Base-by-base conservation (phyloP, 192 early-diverging fungal genomes). In the Rhizophagus sp. region DNA sequence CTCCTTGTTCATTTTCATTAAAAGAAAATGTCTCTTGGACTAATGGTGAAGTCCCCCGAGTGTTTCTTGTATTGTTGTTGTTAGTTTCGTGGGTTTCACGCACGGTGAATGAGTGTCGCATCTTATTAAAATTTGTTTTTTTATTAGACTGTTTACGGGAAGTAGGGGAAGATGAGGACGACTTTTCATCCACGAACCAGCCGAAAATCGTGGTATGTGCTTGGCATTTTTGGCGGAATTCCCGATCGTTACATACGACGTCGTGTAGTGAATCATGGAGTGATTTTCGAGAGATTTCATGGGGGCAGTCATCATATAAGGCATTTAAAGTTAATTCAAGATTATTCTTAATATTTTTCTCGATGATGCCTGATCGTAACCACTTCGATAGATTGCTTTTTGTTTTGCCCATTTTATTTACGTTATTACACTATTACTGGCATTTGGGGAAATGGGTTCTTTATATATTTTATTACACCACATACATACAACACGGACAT, bases 171-270 rank as follows among this genome's bases (percentile, higher is more conserved):
- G 47, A 11, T 47, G 65, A 67, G 5, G 47, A 49, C 24, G 44
- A 72, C 44, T 72, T 72, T 50, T 72, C 19, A 47, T 72, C 44
- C 70, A 44, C 70, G 44, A 72, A 72, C 70, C 70, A 72, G 70
- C 44, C 44, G 44, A 72, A 72, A 4, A 75, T 36, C 57, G 74
- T 75, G 33, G 19, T 75, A 62, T 75, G 57, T 8, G 73, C 73
- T 75, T 22, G 74, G 62, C 57, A 76, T 27, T 41, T 76, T 76
- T 63, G 39, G 62, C 61, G 30, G 52, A 76, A 76, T 52, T 25
- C 27, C 8, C 22, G 5, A 36, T 76, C 57, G 4, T 49, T 62
- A 76, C 62, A 75, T 22, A 76, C 34, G 47, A 76, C 15, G 36
- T 76, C 74, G 27, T 76, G 13, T 15, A 76, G 74, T 63, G 74